These are phyloP conservation scores for Wallacemonas collosoma DNA, from an alignment of 208 protist species.

Conservation along the genomic window DNA sequence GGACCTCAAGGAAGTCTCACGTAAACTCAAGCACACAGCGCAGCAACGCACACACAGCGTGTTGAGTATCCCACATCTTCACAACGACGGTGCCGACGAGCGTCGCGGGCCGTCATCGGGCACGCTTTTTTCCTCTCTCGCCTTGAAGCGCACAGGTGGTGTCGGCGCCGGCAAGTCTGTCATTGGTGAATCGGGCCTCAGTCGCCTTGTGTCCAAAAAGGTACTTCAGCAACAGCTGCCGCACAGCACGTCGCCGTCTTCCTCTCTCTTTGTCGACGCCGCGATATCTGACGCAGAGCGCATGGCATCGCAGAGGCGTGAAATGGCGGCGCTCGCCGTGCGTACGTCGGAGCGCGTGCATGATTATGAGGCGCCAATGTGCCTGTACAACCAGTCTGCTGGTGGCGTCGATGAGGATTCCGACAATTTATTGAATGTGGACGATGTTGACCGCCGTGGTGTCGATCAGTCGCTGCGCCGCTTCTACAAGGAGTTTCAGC, in stretches of 20 bases:
- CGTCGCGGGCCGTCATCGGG: background rate
- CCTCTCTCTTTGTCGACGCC: background rate
- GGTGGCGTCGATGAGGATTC: slow-evolving; percentile 31
- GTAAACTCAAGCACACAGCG: slow-evolving; percentile 64
- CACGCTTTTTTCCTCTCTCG: slow-evolving; percentile 9
- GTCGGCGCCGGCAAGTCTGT: slow-evolving; percentile 14
- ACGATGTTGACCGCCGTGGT: slow-evolving; percentile 57
- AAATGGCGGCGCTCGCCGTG: slow-evolving; percentile 77
- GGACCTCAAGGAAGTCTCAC: slow-evolving; percentile 65
- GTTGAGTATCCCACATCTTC: slow-evolving; percentile 55
- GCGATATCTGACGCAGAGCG: slow-evolving; percentile 40
- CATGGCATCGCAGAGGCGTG: slow-evolving; percentile 46
- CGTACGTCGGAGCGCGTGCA: slow-evolving; percentile 72
- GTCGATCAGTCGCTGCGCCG: slow-evolving; percentile 78
- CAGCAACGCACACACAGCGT: slow-evolving; percentile 69
- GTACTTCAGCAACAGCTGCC: slow-evolving; percentile 25
- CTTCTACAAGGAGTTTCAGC: slow-evolving; percentile 91
- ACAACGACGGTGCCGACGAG: slow-evolving; percentile 6
- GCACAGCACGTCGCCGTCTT: background rate
- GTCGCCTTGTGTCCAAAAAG: slow-evolving; percentile 21
- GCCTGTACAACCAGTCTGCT: slow-evolving; percentile 26
- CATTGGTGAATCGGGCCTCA: background rate
- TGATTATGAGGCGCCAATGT: slow-evolving; percentile 71
- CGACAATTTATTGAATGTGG: slow-evolving; percentile 19
- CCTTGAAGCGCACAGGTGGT: slow-evolving; percentile 16